Evolutionary conservation across 768 basidiomycete species (phyloP).

Genomic region (Mrakia blollopis): DNA sequence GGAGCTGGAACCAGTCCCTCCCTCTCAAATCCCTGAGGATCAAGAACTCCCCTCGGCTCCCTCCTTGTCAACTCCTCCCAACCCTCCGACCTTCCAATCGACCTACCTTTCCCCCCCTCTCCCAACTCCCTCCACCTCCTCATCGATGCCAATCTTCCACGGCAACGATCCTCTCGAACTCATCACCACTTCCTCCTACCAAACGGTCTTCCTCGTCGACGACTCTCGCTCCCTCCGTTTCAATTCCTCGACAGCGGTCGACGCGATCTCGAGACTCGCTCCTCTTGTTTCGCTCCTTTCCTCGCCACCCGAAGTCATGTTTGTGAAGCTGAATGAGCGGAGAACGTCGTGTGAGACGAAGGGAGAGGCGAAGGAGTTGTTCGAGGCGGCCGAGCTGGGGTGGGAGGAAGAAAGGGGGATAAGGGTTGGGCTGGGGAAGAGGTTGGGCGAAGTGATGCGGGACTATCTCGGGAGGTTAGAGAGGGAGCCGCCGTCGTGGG

Average conservation of each 20-base stretch:
- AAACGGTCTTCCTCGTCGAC: slow-evolving; percentile 15
- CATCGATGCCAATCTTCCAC: background rate
- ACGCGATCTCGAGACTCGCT: slow-evolving; percentile 10
- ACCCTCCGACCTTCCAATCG: background rate
- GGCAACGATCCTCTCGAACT: background rate
- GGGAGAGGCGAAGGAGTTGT: slow-evolving; percentile 8
- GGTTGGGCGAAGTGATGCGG: background rate
- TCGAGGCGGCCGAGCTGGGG: background rate
- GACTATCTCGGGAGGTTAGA: no score
- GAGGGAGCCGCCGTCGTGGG: no score
- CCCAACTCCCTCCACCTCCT: background rate
- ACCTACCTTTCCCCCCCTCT: background rate
- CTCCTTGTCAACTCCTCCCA: background rate
- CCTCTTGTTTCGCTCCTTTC: slow-evolving; percentile 1
- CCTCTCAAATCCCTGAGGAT: no score
- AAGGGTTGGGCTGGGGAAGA: background rate
- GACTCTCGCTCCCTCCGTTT: background rate
- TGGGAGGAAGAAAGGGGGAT: background rate
- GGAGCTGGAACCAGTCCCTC: no score
- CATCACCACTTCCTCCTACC: background rate
- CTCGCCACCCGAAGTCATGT: background rate
- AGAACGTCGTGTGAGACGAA: background rate
- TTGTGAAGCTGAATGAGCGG: background rate
- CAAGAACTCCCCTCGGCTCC: no score
- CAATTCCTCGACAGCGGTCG: background rate